Percentiles rank a stretch among this genome's conserved stretches.
phyloP scores from a whole-genome alignment of 2,329 filamentous ascomycete genomes.

The Chrysoporthe puriensis region DNA sequence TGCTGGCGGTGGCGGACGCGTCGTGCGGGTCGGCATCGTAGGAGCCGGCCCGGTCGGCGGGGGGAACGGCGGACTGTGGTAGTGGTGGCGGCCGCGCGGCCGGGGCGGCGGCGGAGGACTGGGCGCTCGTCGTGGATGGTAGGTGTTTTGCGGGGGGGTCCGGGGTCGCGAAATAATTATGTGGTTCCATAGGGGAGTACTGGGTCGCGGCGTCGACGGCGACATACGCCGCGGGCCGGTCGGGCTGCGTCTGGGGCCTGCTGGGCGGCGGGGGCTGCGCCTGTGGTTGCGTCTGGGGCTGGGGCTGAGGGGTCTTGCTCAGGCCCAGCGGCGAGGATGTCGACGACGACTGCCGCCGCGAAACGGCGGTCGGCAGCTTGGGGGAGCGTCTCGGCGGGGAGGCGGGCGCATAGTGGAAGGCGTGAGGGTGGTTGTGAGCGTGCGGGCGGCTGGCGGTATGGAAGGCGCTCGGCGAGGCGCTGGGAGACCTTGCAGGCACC shows the following conservation, averaged over 20 bases:
- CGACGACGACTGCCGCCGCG: slow-evolving; percentile 46
- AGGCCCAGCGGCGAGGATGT: slow-evolving; percentile 28
- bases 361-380: slow-evolving; percentile 46
- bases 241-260: slow-evolving; percentile 32
- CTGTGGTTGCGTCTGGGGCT: slow-evolving; percentile 26
- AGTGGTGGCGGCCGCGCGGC: slow-evolving; percentile 13
- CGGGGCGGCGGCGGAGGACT: slow-evolving; percentile 6
- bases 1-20: background rate
- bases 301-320: slow-evolving; percentile 30
- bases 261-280: slow-evolving; percentile 34
- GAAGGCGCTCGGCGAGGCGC: slow-evolving; percentile 54
- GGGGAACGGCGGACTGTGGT: background rate
- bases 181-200: slow-evolving; percentile 53
- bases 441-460: slow-evolving; percentile 27
- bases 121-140: slow-evolving; percentile 11
- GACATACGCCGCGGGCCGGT: slow-evolving; percentile 47
- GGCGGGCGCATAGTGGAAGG: slow-evolving; percentile 52
- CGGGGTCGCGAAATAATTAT: slow-evolving; percentile 40
- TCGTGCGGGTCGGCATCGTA: background rate
- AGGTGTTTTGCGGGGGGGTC: slow-evolving; percentile 8
- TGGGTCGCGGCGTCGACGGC: slow-evolving; percentile 53
- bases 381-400: slow-evolving; percentile 47
- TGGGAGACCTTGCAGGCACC: slow-evolving; percentile 53
- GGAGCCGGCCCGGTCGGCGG: background rate
- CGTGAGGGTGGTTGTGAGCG: slow-evolving; percentile 14